These are phyloP conservation scores for Phialocephala sp. DNA, from an alignment of 2,329 filamentous ascomycete species.

Conservation along the genomic window DNA sequence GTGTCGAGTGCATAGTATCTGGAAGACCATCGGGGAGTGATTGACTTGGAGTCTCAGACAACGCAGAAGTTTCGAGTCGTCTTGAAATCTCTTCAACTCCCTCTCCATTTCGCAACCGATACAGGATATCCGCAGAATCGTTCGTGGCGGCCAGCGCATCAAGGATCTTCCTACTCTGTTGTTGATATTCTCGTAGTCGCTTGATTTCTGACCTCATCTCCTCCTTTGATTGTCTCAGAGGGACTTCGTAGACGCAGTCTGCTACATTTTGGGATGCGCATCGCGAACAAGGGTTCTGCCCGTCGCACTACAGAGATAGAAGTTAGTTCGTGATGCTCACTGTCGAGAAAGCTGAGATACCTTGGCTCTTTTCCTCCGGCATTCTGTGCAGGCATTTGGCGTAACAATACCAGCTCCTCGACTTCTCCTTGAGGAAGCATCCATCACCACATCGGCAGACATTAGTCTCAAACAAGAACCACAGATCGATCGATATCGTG, in stretches of 20 bases:
- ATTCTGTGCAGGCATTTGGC: slow-evolving; percentile 42
- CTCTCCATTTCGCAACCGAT: slow-evolving; percentile 59
- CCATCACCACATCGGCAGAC: slow-evolving; percentile 16
- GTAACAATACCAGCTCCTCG: slow-evolving; percentile 41
- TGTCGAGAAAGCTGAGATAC: slow-evolving; percentile 21
- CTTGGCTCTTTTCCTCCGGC: slow-evolving; percentile 43
- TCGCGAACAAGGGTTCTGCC: slow-evolving; percentile 54
- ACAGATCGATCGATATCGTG: not conserved
- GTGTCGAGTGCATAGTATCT: not conserved
- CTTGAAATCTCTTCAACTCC: slow-evolving; percentile 60
- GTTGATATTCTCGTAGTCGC: slow-evolving; percentile 57
- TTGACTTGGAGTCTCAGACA: not conserved
- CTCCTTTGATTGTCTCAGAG: slow-evolving; percentile 68
- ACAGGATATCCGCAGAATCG: slow-evolving; percentile 54
- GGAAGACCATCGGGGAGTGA: slow-evolving; percentile 45
- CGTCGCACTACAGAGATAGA: slow-evolving; percentile 57
- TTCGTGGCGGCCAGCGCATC: slow-evolving; percentile 51
- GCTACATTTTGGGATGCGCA: slow-evolving; percentile 58
- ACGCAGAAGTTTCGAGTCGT: slow-evolving; percentile 49
- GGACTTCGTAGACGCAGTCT: slow-evolving; percentile 66
- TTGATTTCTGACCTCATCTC: slow-evolving; percentile 65
- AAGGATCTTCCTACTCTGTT: slow-evolving; percentile 60
- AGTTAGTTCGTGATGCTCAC: slow-evolving; percentile 40
- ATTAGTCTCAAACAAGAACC: not conserved
- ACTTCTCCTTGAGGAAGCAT: slow-evolving; percentile 34